These are phyloP conservation scores for Phoenix dactylifera DNA, from an alignment of 176 grass and related monocot genomes.

Conservation along the genomic window DNA sequence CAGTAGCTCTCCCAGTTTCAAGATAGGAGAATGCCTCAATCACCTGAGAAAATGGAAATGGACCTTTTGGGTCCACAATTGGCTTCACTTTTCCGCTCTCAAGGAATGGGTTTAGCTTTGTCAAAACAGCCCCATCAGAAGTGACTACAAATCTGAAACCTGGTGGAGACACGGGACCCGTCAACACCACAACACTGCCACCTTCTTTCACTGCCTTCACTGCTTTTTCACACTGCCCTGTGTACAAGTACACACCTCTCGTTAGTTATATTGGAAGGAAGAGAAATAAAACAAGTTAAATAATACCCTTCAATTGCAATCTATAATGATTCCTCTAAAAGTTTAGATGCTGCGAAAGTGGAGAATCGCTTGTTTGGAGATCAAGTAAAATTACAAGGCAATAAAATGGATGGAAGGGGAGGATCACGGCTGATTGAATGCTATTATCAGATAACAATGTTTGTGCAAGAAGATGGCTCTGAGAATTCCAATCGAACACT, in stretches of 20 bases:
- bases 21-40: conserved; percentile 79
- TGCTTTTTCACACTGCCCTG: conserved; percentile 86
- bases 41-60: conserved; percentile 60
- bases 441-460: too few relatives aligned
- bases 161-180: conserved; percentile 44
- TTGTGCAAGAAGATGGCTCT: too few relatives aligned
- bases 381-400: too few relatives aligned
- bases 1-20: conserved; percentile 62
- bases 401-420: too few relatives aligned
- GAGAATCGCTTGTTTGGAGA: too few relatives aligned
- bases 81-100: conserved; percentile 80
- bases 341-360: too few relatives aligned
- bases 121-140: conserved; percentile 42
- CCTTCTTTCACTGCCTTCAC: conserved; percentile 70
- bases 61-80: conserved; percentile 44
- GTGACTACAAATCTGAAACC: conserved; percentile 90
- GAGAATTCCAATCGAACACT: too few relatives aligned
- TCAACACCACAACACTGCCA: conserved; percentile 63
- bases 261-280: too few relatives aligned
- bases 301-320: too few relatives aligned
- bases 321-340: too few relatives aligned
- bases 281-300: too few relatives aligned
- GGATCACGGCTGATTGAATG: too few relatives aligned
- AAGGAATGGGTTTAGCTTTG: conserved; percentile 76
- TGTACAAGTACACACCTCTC: not conserved